These are phyloP conservation scores for Fusarium concolor DNA, from an alignment of 2,329 filamentous ascomycete species.

Conservation along the genomic window DNA sequence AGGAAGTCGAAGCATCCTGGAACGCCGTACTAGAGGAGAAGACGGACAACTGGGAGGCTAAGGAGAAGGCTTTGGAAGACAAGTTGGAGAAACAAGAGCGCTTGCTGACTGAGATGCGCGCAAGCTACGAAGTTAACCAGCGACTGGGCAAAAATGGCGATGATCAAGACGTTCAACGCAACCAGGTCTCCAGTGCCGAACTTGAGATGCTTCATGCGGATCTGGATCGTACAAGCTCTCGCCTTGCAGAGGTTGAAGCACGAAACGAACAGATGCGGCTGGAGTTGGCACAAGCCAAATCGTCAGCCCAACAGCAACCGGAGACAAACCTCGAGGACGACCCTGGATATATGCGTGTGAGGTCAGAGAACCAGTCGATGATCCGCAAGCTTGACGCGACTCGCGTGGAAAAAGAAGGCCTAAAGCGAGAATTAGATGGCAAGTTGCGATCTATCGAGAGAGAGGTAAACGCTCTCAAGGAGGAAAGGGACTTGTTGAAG, in stretches of 20 bases:
- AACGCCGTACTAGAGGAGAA: slow-evolving; percentile 90
- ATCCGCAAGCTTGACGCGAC: slow-evolving; percentile 87
- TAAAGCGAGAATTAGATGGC: slow-evolving; percentile 80
- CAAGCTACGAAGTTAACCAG: slow-evolving; percentile 96
- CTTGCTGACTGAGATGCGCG: slow-evolving; percentile 92
- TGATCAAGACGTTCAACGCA: slow-evolving; percentile 65
- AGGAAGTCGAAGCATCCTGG: slow-evolving; percentile 93
- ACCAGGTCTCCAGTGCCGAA: slow-evolving; percentile 84
- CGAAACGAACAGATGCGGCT: slow-evolving; percentile 93
- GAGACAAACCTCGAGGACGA: slow-evolving; percentile 83
- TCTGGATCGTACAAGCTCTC: slow-evolving; percentile 85
- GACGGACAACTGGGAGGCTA: slow-evolving; percentile 94
- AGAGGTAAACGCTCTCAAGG: slow-evolving; percentile 77
- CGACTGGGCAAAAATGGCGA: slow-evolving; percentile 81
- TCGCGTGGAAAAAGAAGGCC: slow-evolving; percentile 84
- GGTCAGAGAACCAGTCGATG: slow-evolving; percentile 92
- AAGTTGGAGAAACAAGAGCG: slow-evolving; percentile 95
- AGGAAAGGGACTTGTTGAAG: slow-evolving; percentile 84
- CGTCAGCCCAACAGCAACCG: slow-evolving; percentile 69
- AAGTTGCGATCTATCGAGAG: slow-evolving; percentile 84
- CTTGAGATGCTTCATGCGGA: slow-evolving; percentile 94
- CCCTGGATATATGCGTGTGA: slow-evolving; percentile 85
- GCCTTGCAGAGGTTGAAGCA: slow-evolving; percentile 90
- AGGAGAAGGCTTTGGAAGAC: slow-evolving; percentile 90
- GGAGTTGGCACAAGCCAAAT: slow-evolving; percentile 90